Base-by-base conservation (phyloP, 176 grass and related monocot genomes). In the Juncus inflexus region DNA sequence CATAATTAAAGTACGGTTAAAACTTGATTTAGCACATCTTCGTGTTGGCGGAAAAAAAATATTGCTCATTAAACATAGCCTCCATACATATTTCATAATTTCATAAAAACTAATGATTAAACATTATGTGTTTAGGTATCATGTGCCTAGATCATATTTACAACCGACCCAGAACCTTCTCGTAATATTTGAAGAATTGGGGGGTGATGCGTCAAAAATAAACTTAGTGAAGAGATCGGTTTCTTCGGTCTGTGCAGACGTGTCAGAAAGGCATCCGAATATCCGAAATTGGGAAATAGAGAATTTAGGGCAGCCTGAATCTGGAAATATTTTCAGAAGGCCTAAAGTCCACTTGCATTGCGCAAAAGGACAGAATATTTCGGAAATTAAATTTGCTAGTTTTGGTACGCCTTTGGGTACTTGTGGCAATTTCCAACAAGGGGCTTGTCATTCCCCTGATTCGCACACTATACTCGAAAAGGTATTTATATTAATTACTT, bases 111-210 rank as follows among this genome's bases (percentile, higher is more conserved):
- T 5, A 78, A 83, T 19, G 11, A 45, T 62, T 70, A 55, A 0
- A 12, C 52, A 65, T 4, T n/a, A 75, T 77, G 13, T 38, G 41
- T 55, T 56, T 37, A 99, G 95, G 95, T 99, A 99, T 66, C 95
- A 94, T 78, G 89, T 99, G 51, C 95, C 95, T 50, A 86, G 83
- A 62, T 99, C 95, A 60, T 99, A 86, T 85, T 60, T 99, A 40
- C 86, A 90, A 45, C 77, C 94, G 15, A 84, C 72, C 36, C 83
- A 80, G 78, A 99, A 99, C 75, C 80, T 99, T 1, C 19, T 99
- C 37, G 95, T 99, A 50, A 83, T 99, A 55, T 99, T 99, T 4
- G 95, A 99, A 81, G 95, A 99, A 67, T 80, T 99, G 55, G 89
- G 95, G 12, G 95, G 95, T 15, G 89, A 99, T 66, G 84, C 89